Evolutionary conservation across 306 rosid genomes (phyloP).

Genomic region (Trichosanthes cucumerina): DNA sequence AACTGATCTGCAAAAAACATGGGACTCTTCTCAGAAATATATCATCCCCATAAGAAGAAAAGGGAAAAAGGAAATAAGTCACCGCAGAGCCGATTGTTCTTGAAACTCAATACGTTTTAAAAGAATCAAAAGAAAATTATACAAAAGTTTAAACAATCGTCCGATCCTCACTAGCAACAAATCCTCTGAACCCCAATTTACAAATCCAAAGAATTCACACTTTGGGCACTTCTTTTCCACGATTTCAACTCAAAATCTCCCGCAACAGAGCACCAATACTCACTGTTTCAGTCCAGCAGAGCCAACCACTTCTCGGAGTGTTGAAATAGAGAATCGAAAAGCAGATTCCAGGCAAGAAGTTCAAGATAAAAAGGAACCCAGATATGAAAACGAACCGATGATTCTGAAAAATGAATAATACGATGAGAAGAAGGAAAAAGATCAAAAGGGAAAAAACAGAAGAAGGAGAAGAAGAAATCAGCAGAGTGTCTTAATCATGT

Average conservation of each 20-base stretch:
- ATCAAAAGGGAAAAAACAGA: neutral
- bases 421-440: neutral
- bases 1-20: conserved; percentile 7
- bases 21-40: neutral
- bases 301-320: neutral
- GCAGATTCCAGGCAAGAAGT: neutral
- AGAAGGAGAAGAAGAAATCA: neutral
- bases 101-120: neutral
- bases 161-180: neutral
- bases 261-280: neutral
- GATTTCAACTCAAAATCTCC: neutral
- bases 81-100: neutral
- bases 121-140: neutral
- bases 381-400: neutral
- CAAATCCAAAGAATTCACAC: neutral
- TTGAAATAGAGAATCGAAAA: neutral
- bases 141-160: neutral
- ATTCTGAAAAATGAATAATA: neutral
- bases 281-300: neutral
- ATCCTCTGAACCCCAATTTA: neutral
- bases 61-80: neutral
- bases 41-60: neutral
- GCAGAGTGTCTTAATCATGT: neutral
- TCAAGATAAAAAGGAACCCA: neutral
- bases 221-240: neutral